Evolutionary conservation across 768 basidiomycete genomes (phyloP).

Genomic region (Ramaria rubella): DNA sequence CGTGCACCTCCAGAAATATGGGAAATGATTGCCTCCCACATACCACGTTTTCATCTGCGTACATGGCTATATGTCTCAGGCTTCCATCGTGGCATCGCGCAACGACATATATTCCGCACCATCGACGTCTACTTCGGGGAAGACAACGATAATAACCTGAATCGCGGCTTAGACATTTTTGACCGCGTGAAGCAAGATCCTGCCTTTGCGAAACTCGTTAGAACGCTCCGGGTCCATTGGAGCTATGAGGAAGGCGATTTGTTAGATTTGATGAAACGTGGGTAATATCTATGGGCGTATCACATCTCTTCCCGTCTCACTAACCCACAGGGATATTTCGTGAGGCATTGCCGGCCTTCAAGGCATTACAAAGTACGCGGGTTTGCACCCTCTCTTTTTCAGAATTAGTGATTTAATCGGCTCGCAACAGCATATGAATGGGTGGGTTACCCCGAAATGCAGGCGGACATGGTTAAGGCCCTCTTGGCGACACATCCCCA

Average conservation of each 20-base stretch:
- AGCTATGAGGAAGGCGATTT: slow-evolving; percentile 64
- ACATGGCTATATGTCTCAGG: slow-evolving; percentile 60
- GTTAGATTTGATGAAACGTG: slow-evolving; percentile 53
- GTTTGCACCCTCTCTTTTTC: too few species aligned
- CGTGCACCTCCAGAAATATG: slow-evolving; percentile 61
- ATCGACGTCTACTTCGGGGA: slow-evolving; percentile 64
- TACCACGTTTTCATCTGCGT: slow-evolving; percentile 61
- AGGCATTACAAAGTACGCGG: slow-evolving; percentile 40
- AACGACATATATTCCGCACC: slow-evolving; percentile 59
- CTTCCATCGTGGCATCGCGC: slow-evolving; percentile 59
- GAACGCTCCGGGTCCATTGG: slow-evolving; percentile 59
- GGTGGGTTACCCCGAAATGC: slow-evolving; percentile 71
- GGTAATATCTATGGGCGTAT: slow-evolving; percentile 19
- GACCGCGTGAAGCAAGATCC: slow-evolving; percentile 59
- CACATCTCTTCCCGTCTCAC: not conserved
- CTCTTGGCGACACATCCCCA: slow-evolving; percentile 48
- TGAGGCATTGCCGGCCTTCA: slow-evolving; percentile 58
- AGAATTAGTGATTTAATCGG: too few species aligned
- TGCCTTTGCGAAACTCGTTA: slow-evolving; percentile 52
- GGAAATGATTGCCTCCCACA: slow-evolving; percentile 56
- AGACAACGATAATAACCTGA: slow-evolving; percentile 38
- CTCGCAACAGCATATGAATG: slow-evolving; percentile 75
- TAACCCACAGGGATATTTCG: slow-evolving; percentile 46
- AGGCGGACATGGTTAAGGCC: slow-evolving; percentile 58
- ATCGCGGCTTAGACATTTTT: slow-evolving; percentile 59